Evolutionary conservation across 805 yeast genomes (phyloP), one percentile per base, ranked within the genome.

Genomic region (Pichia nakasei): DNA sequence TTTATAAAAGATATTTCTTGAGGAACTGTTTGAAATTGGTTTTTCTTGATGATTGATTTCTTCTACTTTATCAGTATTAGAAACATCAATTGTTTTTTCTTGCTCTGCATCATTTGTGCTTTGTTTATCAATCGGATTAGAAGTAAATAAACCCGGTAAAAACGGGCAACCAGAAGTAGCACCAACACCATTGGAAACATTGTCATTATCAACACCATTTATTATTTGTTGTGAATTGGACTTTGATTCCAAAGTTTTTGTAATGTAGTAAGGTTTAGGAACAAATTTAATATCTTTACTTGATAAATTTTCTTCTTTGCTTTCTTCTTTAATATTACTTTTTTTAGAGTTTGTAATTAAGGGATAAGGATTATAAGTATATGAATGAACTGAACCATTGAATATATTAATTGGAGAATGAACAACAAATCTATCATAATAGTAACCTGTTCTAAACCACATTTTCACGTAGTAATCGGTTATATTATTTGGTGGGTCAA

Each of bases 361-460:
- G 4, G 37, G 12, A 12, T 36, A 24, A 4, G 46, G 46, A 35
- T 43, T 22, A 24, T 43, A 43, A 6, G 12, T 7, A 19, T 43
- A 43, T 7, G 46, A 39, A 32, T 21, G 26, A 18, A 19, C 13
- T 3, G 46, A 39, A 6, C 48, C 48, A 22, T 39, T 41, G 12
- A 42, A 13, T 5, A 47, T 17, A 13, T 32, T 20, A 8, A 42
- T 17, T 0, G 69, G 70, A 12, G 64, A 58, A 48, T 69, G 68
- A 9, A 61, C 47, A 6, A 67, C 39, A 43, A 66, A 66, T 38
- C 70, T 50, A 46, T 69, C 70, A 48, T 63, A 62, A 35, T 64
- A 55, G 47, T 69, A 70, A 38, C 60, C 68, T 1, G 72, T 53
- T 43, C 65, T 51, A 13, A 51, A 38, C 65, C 67, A 62, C 3